Base-by-base conservation (phyloP, 225 moss, liverwort and hornwort species). In the Asterella californica region DNA sequence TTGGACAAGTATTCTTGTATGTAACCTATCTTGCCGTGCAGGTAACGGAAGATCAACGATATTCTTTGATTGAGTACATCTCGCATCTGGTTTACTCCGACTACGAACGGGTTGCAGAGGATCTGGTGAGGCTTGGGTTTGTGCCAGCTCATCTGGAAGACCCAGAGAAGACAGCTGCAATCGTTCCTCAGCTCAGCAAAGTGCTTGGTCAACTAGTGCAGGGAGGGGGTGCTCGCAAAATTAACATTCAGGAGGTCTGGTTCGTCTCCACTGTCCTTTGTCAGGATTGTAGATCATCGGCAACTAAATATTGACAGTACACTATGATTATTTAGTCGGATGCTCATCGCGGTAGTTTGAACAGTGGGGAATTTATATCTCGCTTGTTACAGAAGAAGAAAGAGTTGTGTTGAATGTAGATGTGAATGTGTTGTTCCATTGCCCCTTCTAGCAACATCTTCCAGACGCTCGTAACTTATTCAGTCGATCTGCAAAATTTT, bases 21-120 rank as follows among this genome's bases (percentile, higher is more conserved):
- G 61, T 27, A 61, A 61, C 19, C 53, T 53, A 2, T 76, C 25
- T 71, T 64, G 64, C 47, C 30, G 37, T 47, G 75, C 88, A 95
- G 93, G 92, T 95, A 60, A 95, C 94, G 82, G 91, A 93, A 82
- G 93, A 95, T 72, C 93, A 95, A 73, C 88, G 93, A 11, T 95
- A 91, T 81, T 90, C 94, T 4, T 63, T 95, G 82, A 87, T 95
- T 49, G 94, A 95, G 74, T 95, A 95, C 76, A 93, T 95, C 66
- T 90, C 94, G 33, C 94, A 93, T 82, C 63, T 95, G 46, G 90
- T 95, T 29, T 93, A 95, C 78, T 83, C 90, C 12, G 91, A 95
- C 76, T 95, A 87, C 85, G 90, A 89, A 25, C 87, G 88, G 46
- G 94, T 95, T 79, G 91, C 93, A 22, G 88, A 93, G 68, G 94